Evolutionary conservation across 176 grass and related monocot genomes (phyloP).

Genomic region (Microstegium vimineum): DNA sequence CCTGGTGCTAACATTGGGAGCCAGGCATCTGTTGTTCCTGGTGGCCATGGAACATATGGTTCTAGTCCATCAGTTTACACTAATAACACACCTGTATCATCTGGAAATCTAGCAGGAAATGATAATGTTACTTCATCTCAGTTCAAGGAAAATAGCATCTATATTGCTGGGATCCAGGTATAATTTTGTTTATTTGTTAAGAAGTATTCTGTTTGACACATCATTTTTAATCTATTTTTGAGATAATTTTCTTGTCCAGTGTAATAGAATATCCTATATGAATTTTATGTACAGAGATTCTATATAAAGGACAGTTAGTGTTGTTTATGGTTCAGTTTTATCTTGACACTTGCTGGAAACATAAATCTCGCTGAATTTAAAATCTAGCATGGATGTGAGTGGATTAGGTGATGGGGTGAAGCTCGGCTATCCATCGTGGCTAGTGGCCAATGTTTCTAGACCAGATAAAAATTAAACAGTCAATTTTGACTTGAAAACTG

Average conservation of each 20-base stretch:
- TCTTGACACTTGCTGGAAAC: neutral
- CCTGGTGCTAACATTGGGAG: slow-evolving; percentile 62
- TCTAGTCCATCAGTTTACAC: slow-evolving; percentile 57
- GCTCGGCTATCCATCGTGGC: neutral
- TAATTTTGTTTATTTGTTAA: neutral
- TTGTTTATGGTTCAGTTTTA: neutral
- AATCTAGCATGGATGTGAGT: neutral
- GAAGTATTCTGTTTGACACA: neutral
- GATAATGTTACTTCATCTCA: slow-evolving; percentile 60
- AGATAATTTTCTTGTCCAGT: neutral
- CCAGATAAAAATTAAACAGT: neutral
- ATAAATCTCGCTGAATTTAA: neutral
- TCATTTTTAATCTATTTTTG: neutral
- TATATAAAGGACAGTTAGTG: neutral
- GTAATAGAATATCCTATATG: neutral
- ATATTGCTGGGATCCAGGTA: slow-evolving; percentile 72
- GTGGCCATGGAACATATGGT: slow-evolving; percentile 63
- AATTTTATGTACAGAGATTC: neutral
- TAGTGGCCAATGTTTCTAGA: neutral
- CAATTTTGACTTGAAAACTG: neutral
- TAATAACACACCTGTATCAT: slow-evolving; percentile 32
- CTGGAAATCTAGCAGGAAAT: slow-evolving; percentile 53
- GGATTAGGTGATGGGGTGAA: neutral
- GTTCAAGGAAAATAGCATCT: slow-evolving; percentile 85
- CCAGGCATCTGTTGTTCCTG: slow-evolving; percentile 54